Evolutionary conservation across 2,329 filamentous ascomycete species (phyloP).

Genomic region (Fusarium tupiense): DNA sequence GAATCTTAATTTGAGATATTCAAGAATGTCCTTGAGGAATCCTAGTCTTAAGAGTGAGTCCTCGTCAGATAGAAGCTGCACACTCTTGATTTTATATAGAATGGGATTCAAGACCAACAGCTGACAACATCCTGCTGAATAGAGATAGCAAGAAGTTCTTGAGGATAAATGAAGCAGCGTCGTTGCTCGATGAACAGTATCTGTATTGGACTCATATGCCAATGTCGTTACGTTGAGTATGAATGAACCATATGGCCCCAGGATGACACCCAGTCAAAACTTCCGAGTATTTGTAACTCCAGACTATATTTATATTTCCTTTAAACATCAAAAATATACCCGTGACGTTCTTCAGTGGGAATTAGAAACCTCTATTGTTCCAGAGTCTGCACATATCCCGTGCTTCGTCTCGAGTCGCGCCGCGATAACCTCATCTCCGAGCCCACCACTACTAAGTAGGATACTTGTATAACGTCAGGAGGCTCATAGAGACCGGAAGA

Average conservation of each 20-base stretch:
- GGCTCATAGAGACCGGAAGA: rapidly evolving
- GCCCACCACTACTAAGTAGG: no score
- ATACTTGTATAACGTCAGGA: rapidly evolving
- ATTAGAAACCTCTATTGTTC: rapidly evolving
- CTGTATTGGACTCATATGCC: background rate
- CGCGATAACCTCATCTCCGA: background rate
- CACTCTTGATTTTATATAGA: background rate
- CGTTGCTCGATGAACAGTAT: background rate
- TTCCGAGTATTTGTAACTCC: background rate
- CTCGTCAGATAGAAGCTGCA: rapidly evolving
- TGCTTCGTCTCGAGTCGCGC: no score
- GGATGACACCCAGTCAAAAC: no score
- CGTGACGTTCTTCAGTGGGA: rapidly evolving
- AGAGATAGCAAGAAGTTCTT: no score
- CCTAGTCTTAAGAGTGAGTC: no score
- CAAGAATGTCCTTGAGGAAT: background rate
- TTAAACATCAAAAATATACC: rapidly evolving
- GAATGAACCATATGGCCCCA: no score
- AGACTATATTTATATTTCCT: no score
- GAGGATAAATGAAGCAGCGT: no score
- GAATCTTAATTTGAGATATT: no score
- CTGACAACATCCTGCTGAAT: rapidly evolving
- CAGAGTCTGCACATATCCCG: background rate
- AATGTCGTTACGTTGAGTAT: background rate
- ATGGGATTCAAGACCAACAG: no score